Evolutionary conservation across 805 yeast genomes (phyloP).

Genomic region (Wickerhamiella sergipiensis): DNA sequence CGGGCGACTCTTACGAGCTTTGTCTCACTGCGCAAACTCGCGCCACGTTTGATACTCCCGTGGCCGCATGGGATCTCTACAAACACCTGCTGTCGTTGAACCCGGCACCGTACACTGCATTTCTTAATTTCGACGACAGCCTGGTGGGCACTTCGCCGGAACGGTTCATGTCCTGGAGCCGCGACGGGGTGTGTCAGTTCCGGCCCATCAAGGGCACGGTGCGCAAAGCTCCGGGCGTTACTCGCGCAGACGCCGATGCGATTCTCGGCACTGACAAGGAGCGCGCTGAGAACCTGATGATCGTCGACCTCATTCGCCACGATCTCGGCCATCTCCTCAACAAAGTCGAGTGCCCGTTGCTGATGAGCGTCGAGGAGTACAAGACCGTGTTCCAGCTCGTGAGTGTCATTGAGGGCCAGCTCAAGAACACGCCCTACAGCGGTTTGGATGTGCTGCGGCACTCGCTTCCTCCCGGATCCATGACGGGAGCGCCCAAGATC

Average conservation of each 20-base stretch:
- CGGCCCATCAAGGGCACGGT: conserved; percentile 97
- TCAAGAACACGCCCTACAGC: conserved; percentile 27
- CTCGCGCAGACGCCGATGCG: conserved; percentile 42
- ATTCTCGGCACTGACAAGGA: conserved; percentile 78
- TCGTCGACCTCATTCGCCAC: conserved; percentile 88
- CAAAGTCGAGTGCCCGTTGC: conserved; percentile 51
- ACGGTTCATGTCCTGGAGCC: conserved; percentile 67
- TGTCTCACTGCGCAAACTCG: conserved; percentile 73
- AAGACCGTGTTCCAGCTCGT: conserved; percentile 83
- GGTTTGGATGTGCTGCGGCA: conserved; percentile 71
- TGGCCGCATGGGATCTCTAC: conserved; percentile 65
- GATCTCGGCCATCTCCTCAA: conserved; percentile 59
- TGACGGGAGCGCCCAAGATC: conserved; percentile 98
- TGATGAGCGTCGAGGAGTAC: conserved; percentile 90
- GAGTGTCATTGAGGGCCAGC: conserved; percentile 65
- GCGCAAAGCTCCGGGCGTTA: conserved; percentile 42
- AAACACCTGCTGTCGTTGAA: conserved; percentile 55
- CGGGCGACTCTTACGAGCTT: conserved; percentile 88
- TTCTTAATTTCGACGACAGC: conserved; percentile 49
- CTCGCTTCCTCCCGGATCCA: conserved; percentile 93
- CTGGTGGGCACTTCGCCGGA: conserved; percentile 90
- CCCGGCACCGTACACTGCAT: conserved; percentile 90
- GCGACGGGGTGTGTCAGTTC: conserved; percentile 48
- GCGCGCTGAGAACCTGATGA: conserved; percentile 91
- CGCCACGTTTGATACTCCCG: conserved; percentile 34